Percentiles rank a stretch among this genome's conserved stretches.
These are phyloP conservation scores for Apiospora malaysiana DNA, from an alignment of 2,329 filamentous ascomycete genomes.

Conservation along the genomic window DNA sequence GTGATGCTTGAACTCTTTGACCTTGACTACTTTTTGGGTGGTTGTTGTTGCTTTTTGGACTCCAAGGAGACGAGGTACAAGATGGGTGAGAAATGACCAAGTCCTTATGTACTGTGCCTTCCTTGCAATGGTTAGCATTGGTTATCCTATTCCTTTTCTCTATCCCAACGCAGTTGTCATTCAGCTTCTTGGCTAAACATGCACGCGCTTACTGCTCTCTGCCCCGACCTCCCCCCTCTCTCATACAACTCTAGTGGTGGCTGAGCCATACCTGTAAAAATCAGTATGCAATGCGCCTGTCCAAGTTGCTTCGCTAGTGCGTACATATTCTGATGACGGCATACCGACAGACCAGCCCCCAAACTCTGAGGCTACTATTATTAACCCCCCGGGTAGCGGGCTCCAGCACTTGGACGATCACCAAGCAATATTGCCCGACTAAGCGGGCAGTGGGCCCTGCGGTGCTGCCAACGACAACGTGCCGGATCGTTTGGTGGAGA, in stretches of 20 bases:
- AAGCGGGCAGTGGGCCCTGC: background rate
- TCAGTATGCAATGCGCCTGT: background rate
- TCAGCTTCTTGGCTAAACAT: background rate
- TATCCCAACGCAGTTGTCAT: no score
- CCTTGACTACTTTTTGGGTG: no score
- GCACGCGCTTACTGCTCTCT: no score
- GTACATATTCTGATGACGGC: background rate
- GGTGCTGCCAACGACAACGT: background rate
- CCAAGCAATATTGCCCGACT: background rate
- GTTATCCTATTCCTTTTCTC: no score
- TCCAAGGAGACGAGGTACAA: background rate
- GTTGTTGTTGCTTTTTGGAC: background rate
- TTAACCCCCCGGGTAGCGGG: background rate
- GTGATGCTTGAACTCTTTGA: no score
- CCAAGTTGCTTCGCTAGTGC: background rate
- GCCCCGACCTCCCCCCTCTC: background rate
- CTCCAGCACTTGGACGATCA: background rate
- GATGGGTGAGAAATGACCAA: background rate
- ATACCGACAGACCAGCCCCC: background rate
- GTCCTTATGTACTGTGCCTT: background rate
- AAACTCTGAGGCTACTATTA: background rate
- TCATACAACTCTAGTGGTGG: background rate
- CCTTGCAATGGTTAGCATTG: background rate
- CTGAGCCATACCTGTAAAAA: background rate
- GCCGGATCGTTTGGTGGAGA: background rate